These are phyloP conservation scores for Lactarius trivialis DNA, from an alignment of 768 basidiomycete species.

Conservation along the genomic window DNA sequence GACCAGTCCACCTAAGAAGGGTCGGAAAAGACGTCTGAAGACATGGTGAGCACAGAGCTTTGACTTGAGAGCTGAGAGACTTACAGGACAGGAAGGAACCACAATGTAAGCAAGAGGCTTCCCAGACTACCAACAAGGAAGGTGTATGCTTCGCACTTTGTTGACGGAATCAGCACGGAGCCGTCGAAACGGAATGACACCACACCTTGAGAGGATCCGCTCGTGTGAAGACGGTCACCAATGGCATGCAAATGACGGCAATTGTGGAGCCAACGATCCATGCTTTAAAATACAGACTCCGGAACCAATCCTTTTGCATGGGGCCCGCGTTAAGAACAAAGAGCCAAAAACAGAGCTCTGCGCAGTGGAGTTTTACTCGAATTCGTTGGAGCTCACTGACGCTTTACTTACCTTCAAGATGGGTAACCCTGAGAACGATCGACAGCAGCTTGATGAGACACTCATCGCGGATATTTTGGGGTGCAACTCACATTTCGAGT, in stretches of 20 bases:
- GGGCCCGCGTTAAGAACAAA: constrained; percentile 67
- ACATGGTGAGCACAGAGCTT: constrained; percentile 2
- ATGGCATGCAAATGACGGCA: constrained; percentile 61
- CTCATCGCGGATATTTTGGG: neutral
- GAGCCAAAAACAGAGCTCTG: constrained; percentile 84
- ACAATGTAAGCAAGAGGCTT: constrained; percentile 62
- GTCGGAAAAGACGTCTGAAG: constrained; percentile 56
- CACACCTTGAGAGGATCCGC: constrained; percentile 51
- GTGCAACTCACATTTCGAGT: constrained; percentile 58
- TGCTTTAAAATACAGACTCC: constrained; percentile 62
- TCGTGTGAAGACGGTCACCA: constrained; percentile 60
- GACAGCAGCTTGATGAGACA: neutral
- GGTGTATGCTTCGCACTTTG: constrained; percentile 63
- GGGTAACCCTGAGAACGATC: constrained; percentile 53
- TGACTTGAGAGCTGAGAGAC: constrained; percentile 11
- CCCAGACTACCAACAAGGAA: constrained; percentile 66
- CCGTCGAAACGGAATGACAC: neutral
- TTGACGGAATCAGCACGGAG: neutral
- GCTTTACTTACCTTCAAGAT: constrained; percentile 63
- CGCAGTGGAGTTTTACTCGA: neutral
- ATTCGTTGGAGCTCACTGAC: neutral
- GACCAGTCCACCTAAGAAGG: constrained; percentile 57
- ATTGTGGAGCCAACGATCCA: constrained; percentile 62
- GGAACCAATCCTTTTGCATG: constrained; percentile 63
- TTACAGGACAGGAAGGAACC: constrained; percentile 68